Evolutionary conservation across 768 basidiomycete genomes (phyloP).

Genomic region (Hericium coralloides): DNA sequence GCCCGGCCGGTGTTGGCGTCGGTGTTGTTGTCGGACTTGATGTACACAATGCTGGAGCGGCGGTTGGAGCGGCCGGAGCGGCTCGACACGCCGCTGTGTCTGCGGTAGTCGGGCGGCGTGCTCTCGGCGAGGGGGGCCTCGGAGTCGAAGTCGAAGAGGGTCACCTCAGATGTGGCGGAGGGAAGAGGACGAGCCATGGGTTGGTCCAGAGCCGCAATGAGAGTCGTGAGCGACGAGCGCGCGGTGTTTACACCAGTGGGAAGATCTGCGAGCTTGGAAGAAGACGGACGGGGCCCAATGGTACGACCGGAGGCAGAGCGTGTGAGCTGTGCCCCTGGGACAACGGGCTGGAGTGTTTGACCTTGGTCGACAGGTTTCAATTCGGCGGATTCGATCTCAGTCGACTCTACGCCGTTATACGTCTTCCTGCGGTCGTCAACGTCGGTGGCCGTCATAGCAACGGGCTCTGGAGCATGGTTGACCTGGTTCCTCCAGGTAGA

Average conservation of each 20-base stretch:
- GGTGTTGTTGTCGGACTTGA: slow-evolving; percentile 42
- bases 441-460: slow-evolving; percentile 28
- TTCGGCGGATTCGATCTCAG: not conserved
- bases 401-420: not conserved
- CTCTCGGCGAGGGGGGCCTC: slow-evolving; percentile 49
- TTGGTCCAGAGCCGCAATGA: slow-evolving; percentile 2
- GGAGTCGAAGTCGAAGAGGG: slow-evolving; percentile 41
- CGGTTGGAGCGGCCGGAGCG: slow-evolving; percentile 18
- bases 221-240: slow-evolving; percentile 6
- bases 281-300: not conserved
- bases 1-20: not conserved
- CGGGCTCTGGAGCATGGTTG: slow-evolving; percentile 36
- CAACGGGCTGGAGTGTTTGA: slow-evolving; percentile 20
- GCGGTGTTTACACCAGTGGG: not conserved
- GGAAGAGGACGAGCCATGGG: slow-evolving; percentile 24
- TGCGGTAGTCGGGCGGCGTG: slow-evolving; percentile 44
- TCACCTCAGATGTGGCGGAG: slow-evolving; percentile 53
- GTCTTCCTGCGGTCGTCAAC: slow-evolving; percentile 40
- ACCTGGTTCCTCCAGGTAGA: slow-evolving; percentile 48
- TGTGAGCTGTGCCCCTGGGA: not conserved
- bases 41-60: slow-evolving; percentile 57
- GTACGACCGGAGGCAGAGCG: not conserved
- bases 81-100: slow-evolving; percentile 16
- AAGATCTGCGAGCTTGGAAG: not conserved
- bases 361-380: not conserved